Evolutionary conservation across 2,329 filamentous ascomycete species (phyloP).

Genomic region (Thielaviopsis populi): DNA sequence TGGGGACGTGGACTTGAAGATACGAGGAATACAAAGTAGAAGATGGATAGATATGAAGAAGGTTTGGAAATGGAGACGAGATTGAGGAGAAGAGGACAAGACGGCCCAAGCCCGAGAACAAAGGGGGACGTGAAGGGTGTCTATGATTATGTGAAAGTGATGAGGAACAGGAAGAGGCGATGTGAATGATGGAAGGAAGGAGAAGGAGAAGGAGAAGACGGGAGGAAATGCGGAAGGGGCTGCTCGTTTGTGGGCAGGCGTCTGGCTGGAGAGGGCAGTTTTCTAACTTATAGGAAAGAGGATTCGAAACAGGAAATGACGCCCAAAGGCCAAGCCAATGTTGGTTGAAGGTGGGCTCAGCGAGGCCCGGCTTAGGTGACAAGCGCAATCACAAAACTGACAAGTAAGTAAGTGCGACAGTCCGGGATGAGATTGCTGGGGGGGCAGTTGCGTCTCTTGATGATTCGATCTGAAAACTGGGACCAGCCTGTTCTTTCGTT

Average conservation of each 20-base stretch:
- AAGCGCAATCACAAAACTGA: not conserved
- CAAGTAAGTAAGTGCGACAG: not conserved
- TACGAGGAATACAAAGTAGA: not conserved
- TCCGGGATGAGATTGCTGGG: not conserved
- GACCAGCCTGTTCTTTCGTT: not conserved
- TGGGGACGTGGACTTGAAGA: not conserved
- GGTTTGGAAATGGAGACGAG: not conserved
- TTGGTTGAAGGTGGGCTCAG: not conserved
- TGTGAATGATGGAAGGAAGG: not conserved
- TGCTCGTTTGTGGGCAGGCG: not conserved
- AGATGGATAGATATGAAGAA: not conserved
- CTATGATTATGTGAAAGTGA: not conserved
- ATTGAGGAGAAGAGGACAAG: not conserved
- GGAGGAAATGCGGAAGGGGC: not conserved
- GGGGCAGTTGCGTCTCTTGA: not conserved
- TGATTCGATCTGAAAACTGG: not conserved
- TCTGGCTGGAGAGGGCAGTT: not conserved
- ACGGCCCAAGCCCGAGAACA: not conserved
- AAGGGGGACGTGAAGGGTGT: not conserved
- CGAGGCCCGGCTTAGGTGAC: not conserved
- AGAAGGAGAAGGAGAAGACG: not conserved
- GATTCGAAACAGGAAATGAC: not conserved
- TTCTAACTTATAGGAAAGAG: constrained; percentile 3
- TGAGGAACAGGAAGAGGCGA: not conserved
- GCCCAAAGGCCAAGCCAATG: not conserved